These are phyloP conservation scores for Bonia amplexicaulis DNA, from an alignment of 176 grass and related monocot genomes.

Conservation along the genomic window DNA sequence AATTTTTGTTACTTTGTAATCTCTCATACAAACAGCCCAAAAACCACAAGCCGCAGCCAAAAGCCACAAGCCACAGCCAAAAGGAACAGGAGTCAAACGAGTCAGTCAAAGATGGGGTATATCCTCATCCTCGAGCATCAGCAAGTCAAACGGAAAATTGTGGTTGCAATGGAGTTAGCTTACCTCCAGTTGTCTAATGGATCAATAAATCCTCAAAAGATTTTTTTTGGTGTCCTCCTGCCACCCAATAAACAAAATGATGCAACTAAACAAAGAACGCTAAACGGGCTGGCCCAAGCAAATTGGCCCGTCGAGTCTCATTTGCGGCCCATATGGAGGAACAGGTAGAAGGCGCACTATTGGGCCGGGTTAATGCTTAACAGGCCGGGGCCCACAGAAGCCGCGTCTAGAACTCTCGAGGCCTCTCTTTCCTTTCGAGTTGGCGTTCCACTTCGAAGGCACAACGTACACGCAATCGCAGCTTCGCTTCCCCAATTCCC, in stretches of 20 bases:
- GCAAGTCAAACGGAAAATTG: background rate
- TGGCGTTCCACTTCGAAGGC: background rate
- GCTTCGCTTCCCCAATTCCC: background rate
- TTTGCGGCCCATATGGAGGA: background rate
- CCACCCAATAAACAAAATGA: too few relatives aligned
- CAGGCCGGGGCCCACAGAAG: background rate
- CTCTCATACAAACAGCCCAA: too few relatives aligned
- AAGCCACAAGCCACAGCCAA: fast-evolving
- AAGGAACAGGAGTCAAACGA: too few relatives aligned
- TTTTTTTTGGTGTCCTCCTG: too few relatives aligned
- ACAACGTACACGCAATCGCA: background rate
- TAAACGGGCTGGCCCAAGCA: background rate
- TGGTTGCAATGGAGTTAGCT: too few relatives aligned
- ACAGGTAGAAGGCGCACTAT: too few relatives aligned
- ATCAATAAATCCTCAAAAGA: background rate
- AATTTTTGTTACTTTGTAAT: too few relatives aligned
- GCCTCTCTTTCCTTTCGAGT: background rate
- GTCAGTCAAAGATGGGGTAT: too few relatives aligned
- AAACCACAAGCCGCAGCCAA: fast-evolving
- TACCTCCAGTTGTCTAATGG: background rate
- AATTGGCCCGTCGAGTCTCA: fast-evolving
- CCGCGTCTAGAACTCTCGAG: background rate
- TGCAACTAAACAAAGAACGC: too few relatives aligned
- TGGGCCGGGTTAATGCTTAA: background rate
- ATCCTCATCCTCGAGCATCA: background rate